These are phyloP conservation scores for Fusarium penzigii DNA, from an alignment of 2,329 filamentous ascomycete genomes.

Conservation along the genomic window DNA sequence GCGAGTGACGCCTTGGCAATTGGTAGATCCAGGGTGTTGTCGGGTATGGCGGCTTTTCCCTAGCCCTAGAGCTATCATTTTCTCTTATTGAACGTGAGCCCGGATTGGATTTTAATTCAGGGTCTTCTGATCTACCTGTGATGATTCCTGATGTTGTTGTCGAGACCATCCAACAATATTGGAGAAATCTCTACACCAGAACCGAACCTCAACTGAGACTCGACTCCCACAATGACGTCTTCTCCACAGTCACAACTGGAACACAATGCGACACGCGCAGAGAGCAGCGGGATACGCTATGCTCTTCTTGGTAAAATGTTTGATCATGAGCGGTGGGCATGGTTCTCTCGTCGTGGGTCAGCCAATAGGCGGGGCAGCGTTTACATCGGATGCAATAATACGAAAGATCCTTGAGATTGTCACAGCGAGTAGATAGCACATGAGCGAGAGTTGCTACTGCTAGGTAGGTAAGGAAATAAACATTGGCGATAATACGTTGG, in stretches of 20 bases:
- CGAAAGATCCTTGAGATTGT: too few relatives aligned
- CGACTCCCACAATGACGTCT: slow-evolving; percentile 27
- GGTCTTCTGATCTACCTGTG: background rate
- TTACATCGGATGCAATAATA: too few relatives aligned
- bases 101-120: background rate
- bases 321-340: slow-evolving; percentile 28
- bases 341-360: slow-evolving; percentile 17
- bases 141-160: background rate
- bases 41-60: background rate
- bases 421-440: too few relatives aligned
- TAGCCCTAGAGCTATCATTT: background rate
- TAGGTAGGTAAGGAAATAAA: too few relatives aligned
- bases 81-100: background rate
- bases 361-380: background rate
- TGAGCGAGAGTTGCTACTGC: too few relatives aligned
- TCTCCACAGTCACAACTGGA: slow-evolving; percentile 5
- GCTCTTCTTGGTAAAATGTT: slow-evolving; percentile 12
- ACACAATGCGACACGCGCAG: slow-evolving; percentile 22
- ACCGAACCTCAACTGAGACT: slow-evolving; percentile 14
- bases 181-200: slow-evolving; percentile 8
- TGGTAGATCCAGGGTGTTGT: background rate
- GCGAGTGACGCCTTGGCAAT: background rate
- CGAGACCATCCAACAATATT: slow-evolving; percentile 11
- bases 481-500: too few relatives aligned
- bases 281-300: slow-evolving; percentile 22